Evolutionary conservation across 495 filamentous ascomycete genomes (phyloP).

Genomic region (Penicillium salamii): DNA sequence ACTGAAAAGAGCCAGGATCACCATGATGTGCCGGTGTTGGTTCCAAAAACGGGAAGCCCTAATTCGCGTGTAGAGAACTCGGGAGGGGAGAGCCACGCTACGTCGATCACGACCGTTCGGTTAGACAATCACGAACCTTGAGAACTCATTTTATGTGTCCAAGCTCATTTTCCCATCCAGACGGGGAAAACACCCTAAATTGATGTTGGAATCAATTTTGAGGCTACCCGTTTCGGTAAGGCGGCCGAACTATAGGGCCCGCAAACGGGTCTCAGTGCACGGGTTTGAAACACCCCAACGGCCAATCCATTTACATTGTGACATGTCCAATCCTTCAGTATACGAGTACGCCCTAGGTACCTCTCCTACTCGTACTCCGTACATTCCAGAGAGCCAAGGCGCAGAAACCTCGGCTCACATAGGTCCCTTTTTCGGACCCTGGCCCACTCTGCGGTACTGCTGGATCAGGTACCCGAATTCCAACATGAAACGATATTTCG

Average conservation of each 20-base stretch:
- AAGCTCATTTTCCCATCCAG: no score
- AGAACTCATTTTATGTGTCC: no score
- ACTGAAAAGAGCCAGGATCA: no score
- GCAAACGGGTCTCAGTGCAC: not conserved
- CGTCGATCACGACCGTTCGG: no score
- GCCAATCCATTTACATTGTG: not conserved
- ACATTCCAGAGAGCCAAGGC: not conserved
- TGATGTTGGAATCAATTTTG: not conserved
- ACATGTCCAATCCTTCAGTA: not conserved
- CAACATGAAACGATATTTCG: slow-evolving; percentile 2
- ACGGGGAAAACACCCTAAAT: no score
- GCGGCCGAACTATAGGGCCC: not conserved
- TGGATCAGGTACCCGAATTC: not conserved
- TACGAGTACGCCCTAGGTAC: no score
- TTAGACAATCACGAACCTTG: no score
- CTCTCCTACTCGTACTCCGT: no score
- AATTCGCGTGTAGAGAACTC: no score
- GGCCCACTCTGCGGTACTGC: not conserved
- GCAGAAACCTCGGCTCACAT: not conserved
- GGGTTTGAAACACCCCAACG: not conserved
- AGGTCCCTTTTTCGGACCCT: not conserved
- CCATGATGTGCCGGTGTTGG: no score
- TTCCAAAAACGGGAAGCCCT: no score
- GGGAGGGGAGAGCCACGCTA: no score
- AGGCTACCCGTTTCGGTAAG: not conserved